Percentiles rank a stretch among this genome's conserved stretches.
phyloP scores from a whole-genome alignment of 23 red algal species.

The Pyropia yezoensis region DNA sequence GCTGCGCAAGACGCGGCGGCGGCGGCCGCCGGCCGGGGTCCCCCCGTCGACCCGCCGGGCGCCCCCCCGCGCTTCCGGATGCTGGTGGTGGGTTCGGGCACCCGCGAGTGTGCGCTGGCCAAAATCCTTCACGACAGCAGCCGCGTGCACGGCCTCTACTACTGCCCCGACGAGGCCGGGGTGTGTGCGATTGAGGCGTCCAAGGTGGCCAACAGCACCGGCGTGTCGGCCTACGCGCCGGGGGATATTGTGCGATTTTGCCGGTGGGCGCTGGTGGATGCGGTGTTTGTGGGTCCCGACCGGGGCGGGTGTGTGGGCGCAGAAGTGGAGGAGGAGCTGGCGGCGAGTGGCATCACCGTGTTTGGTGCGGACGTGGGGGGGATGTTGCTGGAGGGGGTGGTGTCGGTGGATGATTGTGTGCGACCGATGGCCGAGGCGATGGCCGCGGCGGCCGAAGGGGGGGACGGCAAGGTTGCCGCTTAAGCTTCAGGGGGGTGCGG shows the following conservation, averaged over 20 bases:
- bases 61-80: constrained; percentile 33
- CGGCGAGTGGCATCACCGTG: constrained; percentile 35
- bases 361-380: constrained; percentile 48
- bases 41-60: not conserved
- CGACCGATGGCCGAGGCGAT: not conserved
- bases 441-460: not conserved
- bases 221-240: constrained; percentile 4
- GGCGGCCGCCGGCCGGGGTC: too few relatives aligned
- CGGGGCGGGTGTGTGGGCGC: constrained; percentile 4
- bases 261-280: constrained; percentile 42
- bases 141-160: constrained; percentile 42
- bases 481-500: too few relatives aligned
- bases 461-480: too few relatives aligned
- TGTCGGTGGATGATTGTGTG: constrained; percentile 38
- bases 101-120: constrained; percentile 8
- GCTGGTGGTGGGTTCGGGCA: constrained; percentile 32
- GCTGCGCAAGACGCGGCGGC: too few relatives aligned
- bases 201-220: constrained; percentile 11
- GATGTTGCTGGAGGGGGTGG: constrained; percentile 28
- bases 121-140: constrained; percentile 7
- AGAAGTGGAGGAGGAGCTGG: constrained; percentile 29
- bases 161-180: constrained; percentile 21
- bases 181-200: constrained; percentile 30
- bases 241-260: constrained; percentile 42
- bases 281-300: constrained; percentile 55